Base-by-base conservation (phyloP, 2,329 filamentous ascomycete genomes). In the Fusarium brevicatenulatum region DNA sequence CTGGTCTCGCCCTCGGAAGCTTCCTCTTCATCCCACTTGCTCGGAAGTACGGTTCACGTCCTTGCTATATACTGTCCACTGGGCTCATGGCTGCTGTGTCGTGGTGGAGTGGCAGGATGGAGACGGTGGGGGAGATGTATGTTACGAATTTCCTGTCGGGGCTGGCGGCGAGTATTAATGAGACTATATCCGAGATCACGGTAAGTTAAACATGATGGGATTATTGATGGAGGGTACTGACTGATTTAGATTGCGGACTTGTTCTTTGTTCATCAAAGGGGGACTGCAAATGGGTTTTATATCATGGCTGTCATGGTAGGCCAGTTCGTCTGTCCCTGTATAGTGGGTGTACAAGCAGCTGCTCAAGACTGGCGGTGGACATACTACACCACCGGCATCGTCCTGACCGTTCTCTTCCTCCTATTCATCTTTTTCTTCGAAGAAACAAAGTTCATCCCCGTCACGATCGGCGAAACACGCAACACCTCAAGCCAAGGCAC, bases 161-260 rank as follows among this genome's bases (percentile, higher is more conserved):
- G 0, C 52, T 84, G 19, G 81, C 81, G 1, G 81, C 80, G 13
- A 79, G 82, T 2, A 80, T 80, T 0, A 83, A 83, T 44, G 82
- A 84, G 60, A 80, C 81, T 4, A 79, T 81, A 6, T 78, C 78
- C 0, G 80, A 83, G 55, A 83, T 84, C 64, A 84, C 80, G 2
- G 47, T 52, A 19, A 34, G 39, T n/a, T n/a, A n/a, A n/a, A n/a
- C n/a, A n/a, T n/a, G n/a, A n/a, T n/a, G n/a, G n/a, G n/a, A n/a
- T n/a, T n/a, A n/a, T n/a, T n/a, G n/a, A n/a, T n/a, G n/a, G n/a
- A n/a, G 7, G 4, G 12, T 46, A 4, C 43, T 46, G 43, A 46
- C 18, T 6, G 7, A 13, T 2, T 15, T 15, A 46, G 44, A 80
- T 80, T 56, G 68, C 74, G 2, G 80, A 82, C 61, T 63, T 82